Evolutionary conservation across 805 yeast genomes (phyloP).

Genomic region (Spathaspora boniae): DNA sequence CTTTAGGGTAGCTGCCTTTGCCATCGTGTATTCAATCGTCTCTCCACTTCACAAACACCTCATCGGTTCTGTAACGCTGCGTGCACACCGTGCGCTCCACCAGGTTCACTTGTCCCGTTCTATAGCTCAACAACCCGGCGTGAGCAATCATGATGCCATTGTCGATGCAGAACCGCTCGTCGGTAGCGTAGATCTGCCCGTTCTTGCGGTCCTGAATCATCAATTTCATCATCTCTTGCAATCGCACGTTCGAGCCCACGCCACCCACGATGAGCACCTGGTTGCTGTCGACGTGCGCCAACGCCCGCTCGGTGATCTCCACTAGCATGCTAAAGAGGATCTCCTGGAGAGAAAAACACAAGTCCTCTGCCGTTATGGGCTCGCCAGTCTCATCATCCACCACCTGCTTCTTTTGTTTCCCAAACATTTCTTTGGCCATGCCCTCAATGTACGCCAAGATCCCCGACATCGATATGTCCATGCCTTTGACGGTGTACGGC

Average conservation of each 20-base stretch:
- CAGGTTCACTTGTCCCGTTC: conserved; percentile 69
- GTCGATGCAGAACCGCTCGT: conserved; percentile 94
- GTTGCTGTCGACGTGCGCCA: conserved; percentile 91
- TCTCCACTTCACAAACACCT: conserved; percentile 87
- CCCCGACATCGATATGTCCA: conserved; percentile 98
- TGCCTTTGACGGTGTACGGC: conserved; percentile 97
- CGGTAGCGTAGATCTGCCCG: conserved; percentile 91
- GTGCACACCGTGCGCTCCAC: conserved; percentile 79
- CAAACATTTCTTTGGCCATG: conserved; percentile 69
- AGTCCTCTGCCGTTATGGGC: conserved; percentile 72
- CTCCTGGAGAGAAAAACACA: conserved; percentile 92
- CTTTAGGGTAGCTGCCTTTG: conserved; percentile 3
- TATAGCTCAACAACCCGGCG: conserved; percentile 83
- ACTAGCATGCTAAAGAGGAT: conserved; percentile 93
- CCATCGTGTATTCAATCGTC: conserved; percentile 40
- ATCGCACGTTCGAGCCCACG: conserved; percentile 90
- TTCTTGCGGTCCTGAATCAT: conserved; percentile 84
- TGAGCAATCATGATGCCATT: conserved; percentile 99
- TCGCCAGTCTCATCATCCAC: conserved; percentile 44
- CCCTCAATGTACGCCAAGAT: conserved; percentile 81
- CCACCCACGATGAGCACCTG: conserved; percentile 97
- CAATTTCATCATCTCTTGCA: conserved; percentile 94
- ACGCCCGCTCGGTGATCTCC: conserved; percentile 95
- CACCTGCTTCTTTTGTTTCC: conserved; percentile 38
- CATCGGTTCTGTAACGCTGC: conserved; percentile 92